Evolutionary conservation across 1,139 yeast genomes (phyloP).

Genomic region (Debaryomyces psychrophilus): DNA sequence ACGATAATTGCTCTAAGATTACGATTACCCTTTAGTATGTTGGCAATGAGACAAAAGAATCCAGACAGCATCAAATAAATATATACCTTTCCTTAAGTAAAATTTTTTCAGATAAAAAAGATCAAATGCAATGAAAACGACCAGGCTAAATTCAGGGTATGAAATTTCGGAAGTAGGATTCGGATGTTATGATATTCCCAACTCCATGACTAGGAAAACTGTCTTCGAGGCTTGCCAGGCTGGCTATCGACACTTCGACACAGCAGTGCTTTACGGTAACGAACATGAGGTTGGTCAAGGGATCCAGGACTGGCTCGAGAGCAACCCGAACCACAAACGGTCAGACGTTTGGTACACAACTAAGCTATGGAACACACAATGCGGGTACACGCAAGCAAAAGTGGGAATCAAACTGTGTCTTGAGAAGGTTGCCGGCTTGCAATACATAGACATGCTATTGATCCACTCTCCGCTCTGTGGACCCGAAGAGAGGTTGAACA

Average conservation of each 20-base stretch:
- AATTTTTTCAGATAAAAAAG: neutral
- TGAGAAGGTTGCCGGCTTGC: slow-evolving; percentile 33
- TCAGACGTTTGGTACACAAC: slow-evolving; percentile 68
- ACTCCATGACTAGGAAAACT: slow-evolving; percentile 29
- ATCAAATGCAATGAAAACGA: neutral
- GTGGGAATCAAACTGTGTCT: slow-evolving; percentile 33
- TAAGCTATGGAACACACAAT: slow-evolving; percentile 41
- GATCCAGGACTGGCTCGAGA: slow-evolving; percentile 52
- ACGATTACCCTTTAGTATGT: neutral
- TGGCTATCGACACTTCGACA: slow-evolving; percentile 63
- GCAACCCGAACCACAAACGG: slow-evolving; percentile 51
- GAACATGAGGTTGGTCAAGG: slow-evolving; percentile 62
- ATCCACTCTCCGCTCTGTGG: slow-evolving; percentile 69
- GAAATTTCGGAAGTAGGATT: slow-evolving; percentile 42
- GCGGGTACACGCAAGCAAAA: slow-evolving; percentile 29
- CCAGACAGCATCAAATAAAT: too few relatives aligned
- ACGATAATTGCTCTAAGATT: neutral
- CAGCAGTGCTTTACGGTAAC: slow-evolving; percentile 60
- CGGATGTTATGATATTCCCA: slow-evolving; percentile 39
- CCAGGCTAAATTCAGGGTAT: slow-evolving; percentile 28
- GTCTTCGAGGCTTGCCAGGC: slow-evolving; percentile 50
- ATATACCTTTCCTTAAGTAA: too few relatives aligned
- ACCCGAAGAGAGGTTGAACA: slow-evolving; percentile 49
- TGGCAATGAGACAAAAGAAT: too few relatives aligned
- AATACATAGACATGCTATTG: slow-evolving; percentile 55